phyloP scores from a whole-genome alignment of 1,139 yeast genomes.

The Saccharomyces pastorianus region DNA sequence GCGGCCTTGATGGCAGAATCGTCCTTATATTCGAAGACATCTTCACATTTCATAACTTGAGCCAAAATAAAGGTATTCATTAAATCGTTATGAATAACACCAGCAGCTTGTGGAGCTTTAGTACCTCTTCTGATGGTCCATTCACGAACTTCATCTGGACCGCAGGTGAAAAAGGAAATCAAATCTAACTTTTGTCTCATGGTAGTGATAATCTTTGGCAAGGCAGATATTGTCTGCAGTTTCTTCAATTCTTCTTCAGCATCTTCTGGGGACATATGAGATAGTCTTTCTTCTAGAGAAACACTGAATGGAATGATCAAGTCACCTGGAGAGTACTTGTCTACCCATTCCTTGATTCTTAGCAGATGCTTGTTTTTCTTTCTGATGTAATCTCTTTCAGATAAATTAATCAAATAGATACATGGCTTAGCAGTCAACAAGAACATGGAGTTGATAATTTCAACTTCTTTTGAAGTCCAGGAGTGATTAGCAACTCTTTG shows the following conservation, averaged over 20 bases:
- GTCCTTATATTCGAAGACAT: conserved; percentile 74
- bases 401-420: conserved; percentile 86
- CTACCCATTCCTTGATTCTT: conserved; percentile 95
- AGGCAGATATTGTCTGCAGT: conserved; percentile 74
- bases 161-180: conserved; percentile 78
- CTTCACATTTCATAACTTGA: conserved; percentile 77
- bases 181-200: conserved; percentile 80
- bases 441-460: conserved; percentile 76
- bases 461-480: conserved; percentile 89
- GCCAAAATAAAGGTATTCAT: conserved; percentile 73
- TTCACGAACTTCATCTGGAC: conserved; percentile 81
- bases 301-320: conserved; percentile 89
- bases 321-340: conserved; percentile 89
- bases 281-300: conserved; percentile 84
- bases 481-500: conserved; percentile 84
- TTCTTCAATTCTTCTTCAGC: conserved; percentile 83
- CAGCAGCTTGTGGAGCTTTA: conserved; percentile 85
- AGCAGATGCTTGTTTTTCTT: conserved; percentile 94
- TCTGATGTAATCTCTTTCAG: conserved; percentile 90
- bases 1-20: conserved; percentile 84
- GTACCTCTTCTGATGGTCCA: conserved; percentile 83
- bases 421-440: conserved; percentile 93
- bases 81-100: conserved; percentile 74
- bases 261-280: conserved; percentile 86
- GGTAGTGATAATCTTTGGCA: conserved; percentile 77